Conservation (phyloP, 352 stramenopile genomes). For the Globisporangium radiosum region DNA sequence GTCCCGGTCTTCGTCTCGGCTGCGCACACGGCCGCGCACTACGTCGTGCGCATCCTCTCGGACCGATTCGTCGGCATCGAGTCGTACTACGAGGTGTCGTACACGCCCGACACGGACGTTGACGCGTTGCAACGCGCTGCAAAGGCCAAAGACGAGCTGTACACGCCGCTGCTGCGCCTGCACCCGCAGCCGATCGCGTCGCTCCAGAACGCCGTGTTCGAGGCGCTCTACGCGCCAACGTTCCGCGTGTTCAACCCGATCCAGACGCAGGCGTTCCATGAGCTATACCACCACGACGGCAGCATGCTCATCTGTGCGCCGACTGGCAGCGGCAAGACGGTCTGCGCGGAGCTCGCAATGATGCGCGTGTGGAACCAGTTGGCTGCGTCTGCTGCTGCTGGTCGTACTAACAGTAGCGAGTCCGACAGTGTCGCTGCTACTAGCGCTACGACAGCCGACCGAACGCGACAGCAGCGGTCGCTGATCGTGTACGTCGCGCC, state of each 20-base stretch:
- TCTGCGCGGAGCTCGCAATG: constrained; percentile 96
- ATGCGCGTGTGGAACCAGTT: constrained; percentile 87
- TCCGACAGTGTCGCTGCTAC: constrained; percentile 32
- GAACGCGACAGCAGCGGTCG: constrained; percentile 58
- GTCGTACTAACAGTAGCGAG: no score
- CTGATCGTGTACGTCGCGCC: constrained; percentile 97
- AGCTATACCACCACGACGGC: constrained; percentile 95
- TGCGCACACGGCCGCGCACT: constrained; percentile 79
- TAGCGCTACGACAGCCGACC: constrained; percentile 47
- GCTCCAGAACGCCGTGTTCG: constrained; percentile 88
- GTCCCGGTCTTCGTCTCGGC: constrained; percentile 94
- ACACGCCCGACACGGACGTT: constrained; percentile 30
- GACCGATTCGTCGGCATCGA: constrained; percentile 97
- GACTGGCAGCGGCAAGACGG: constrained; percentile 96
- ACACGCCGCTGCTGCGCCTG: constrained; percentile 90
- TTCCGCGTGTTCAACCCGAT: constrained; percentile 92
- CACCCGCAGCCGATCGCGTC: constrained; percentile 92
- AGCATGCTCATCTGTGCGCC: constrained; percentile 96
- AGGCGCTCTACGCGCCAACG: constrained; percentile 86
- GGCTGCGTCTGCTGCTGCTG: background rate
- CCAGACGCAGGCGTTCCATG: constrained; percentile 98
- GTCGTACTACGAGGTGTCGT: constrained; percentile 70
- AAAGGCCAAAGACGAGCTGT: constrained; percentile 68
- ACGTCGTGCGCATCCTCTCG: constrained; percentile 93
- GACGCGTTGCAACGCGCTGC: constrained; percentile 1